Evolutionary conservation across 2,329 filamentous ascomycete species (phyloP), one percentile per base, ranked within the genome.

Genomic region (Zopfia rhizophila): DNA sequence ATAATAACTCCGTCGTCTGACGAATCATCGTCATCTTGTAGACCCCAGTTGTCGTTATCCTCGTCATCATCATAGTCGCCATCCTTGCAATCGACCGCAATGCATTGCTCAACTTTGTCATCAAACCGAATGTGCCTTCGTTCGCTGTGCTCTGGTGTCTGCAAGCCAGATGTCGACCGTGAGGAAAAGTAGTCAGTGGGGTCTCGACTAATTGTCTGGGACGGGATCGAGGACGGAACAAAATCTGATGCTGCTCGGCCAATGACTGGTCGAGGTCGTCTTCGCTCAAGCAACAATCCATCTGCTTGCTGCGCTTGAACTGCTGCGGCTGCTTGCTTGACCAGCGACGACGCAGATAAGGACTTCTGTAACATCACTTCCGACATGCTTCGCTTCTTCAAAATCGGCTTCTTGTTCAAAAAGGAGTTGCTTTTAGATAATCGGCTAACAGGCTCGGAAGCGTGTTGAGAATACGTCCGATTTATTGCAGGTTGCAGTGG

Each of bases 341-440:
- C 76, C 12, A 97, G 80, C 4, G 92, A 96, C 2, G 92, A 93
- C 1, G 90, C 86, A 1, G 92, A 96, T 6, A 97, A 72, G 0
- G 92, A 97, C 52, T 87, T 84, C 68, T 96, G 91, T 7, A 97
- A 82, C 84, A 97, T 96, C 29, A 95, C 83, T 72, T 97, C 93
- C 0, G 93, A 97, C 81, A 96, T 93, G 72, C 90, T 96, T 56
- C 92, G 85, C 79, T 97, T 97, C 76, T 97, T 97, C 48, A 99
- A 75, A 48, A 97, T 97, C 1, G 92, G 90, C 74, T 96, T 96
- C 74, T 92, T 91, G 60, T 55, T 53, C 31, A 88, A 74, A 53
- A 91, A 88, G 0, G 90, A 91, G 56, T 80, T 83, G 27, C 77
- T 82, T 40, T 83, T 84, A 11, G 83, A 85, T 5, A 87, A 66